These are phyloP conservation scores for Dendryphion nanum DNA, from an alignment of 2,329 filamentous ascomycete genomes.

Conservation along the genomic window DNA sequence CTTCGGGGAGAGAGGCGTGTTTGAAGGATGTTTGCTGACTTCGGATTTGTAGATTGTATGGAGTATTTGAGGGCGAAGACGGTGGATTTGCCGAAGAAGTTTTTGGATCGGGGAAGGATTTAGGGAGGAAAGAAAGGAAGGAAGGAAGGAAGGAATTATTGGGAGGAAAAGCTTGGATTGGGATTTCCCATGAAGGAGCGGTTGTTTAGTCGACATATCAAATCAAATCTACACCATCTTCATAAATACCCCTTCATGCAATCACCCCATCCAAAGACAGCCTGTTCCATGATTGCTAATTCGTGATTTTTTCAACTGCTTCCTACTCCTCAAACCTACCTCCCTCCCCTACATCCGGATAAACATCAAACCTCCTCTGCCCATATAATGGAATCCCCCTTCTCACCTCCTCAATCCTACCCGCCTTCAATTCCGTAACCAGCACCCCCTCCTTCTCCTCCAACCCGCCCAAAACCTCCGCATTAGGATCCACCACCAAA, in stretches of 20 bases:
- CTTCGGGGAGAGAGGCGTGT: no score
- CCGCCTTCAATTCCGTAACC: slow-evolving; percentile 66
- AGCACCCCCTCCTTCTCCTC: slow-evolving; percentile 77
- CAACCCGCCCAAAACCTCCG: slow-evolving; percentile 74
- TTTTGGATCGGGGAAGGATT: slow-evolving; percentile 10
- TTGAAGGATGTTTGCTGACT: no score
- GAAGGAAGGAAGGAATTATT: no score
- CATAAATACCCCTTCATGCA: no score
- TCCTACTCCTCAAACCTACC: slow-evolving; percentile 39
- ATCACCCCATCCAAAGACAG: no score
- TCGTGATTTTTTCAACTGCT: no score
- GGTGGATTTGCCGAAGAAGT: slow-evolving; percentile 12
- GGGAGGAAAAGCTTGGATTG: no score
- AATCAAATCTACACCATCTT: no score
- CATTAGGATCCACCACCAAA: slow-evolving; percentile 84
- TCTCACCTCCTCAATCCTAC: slow-evolving; percentile 70
- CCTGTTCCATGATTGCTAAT: no score
- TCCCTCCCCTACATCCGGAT: slow-evolving; percentile 78
- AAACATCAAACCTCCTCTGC: slow-evolving; percentile 92
- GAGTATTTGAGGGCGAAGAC: slow-evolving; percentile 11
- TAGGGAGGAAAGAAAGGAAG: no score
- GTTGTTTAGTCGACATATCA: no score
- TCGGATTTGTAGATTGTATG: slow-evolving; percentile 7
- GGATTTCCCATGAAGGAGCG: no score
- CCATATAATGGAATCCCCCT: slow-evolving; percentile 79